phyloP scores from a whole-genome alignment of 2,329 filamentous ascomycete genomes.

The Colletotrichum sp. region DNA sequence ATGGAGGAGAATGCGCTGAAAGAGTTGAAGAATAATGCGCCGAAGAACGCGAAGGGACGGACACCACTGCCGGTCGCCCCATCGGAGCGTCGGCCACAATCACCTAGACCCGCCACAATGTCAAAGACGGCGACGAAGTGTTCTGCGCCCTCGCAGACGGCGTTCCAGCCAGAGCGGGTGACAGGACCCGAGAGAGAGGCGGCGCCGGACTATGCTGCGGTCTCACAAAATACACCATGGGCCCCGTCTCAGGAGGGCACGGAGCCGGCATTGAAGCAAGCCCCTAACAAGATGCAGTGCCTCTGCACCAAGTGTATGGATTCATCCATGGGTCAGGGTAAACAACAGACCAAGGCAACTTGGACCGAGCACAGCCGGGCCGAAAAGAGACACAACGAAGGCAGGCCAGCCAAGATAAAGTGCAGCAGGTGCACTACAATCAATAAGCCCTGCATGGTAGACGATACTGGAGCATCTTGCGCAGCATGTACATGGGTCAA shows the following conservation, averaged over 20 bases:
- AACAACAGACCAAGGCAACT: no score
- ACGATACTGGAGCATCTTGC: neutral
- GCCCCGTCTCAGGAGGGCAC: neutral
- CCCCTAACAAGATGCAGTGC: neutral
- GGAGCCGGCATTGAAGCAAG: neutral
- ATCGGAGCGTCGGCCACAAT: neutral
- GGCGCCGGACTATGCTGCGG: neutral
- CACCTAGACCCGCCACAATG: neutral
- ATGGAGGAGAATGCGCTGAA: no score
- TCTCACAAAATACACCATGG: neutral
- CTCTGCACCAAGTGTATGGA: no score
- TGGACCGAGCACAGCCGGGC: no score
- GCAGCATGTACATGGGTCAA: neutral
- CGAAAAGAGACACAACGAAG: neutral
- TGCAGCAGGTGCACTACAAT: neutral
- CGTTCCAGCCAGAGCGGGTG: neutral
- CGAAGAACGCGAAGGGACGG: neutral
- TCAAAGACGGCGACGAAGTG: neutral
- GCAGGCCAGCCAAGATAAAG: neutral
- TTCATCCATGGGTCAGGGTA: no score
- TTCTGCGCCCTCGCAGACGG: neutral
- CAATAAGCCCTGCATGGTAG: neutral
- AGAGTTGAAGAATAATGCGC: no score
- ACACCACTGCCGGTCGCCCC: neutral
- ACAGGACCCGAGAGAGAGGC: neutral